Conservation (phyloP, 441 rosid species). For the Populus hybrid region DNA sequence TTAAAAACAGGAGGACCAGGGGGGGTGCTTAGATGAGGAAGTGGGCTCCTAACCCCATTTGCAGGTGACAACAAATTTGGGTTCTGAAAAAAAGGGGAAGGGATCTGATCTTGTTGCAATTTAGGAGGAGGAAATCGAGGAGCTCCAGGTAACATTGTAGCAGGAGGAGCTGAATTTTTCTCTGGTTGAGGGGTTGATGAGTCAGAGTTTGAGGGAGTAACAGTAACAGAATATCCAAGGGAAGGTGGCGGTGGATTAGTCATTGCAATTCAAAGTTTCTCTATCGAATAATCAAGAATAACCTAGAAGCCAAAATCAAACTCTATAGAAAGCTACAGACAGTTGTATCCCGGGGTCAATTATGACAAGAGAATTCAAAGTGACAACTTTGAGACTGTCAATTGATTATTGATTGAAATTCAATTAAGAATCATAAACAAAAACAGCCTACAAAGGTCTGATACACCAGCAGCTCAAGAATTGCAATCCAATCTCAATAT, state of each 20-base stretch:
- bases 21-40: conserved; percentile 83
- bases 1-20: conserved; percentile 93
- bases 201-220: conserved; percentile 40
- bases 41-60: conserved; percentile 60
- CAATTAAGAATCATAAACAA: conserved; percentile 2
- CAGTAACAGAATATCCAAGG: conserved; percentile 39
- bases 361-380: neutral
- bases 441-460: neutral
- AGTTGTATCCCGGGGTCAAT: conserved; percentile 14
- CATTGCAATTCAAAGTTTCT: conserved; percentile 37
- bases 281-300: conserved; percentile 1
- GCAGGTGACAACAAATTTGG: conserved; percentile 54
- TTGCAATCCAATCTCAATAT: neutral
- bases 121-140: conserved; percentile 64
- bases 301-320: conserved; percentile 6
- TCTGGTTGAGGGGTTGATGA: conserved; percentile 42
- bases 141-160: conserved; percentile 37
- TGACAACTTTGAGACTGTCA: conserved; percentile 9
- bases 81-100: conserved; percentile 55
- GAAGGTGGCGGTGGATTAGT: conserved; percentile 54
- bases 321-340: neutral
- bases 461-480: neutral
- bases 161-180: conserved; percentile 44
- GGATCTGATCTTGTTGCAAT: conserved; percentile 57
- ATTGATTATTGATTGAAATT: neutral